phyloP scores from a whole-genome alignment of 2,329 filamentous ascomycete species.

The Xylariaceae sp. region DNA sequence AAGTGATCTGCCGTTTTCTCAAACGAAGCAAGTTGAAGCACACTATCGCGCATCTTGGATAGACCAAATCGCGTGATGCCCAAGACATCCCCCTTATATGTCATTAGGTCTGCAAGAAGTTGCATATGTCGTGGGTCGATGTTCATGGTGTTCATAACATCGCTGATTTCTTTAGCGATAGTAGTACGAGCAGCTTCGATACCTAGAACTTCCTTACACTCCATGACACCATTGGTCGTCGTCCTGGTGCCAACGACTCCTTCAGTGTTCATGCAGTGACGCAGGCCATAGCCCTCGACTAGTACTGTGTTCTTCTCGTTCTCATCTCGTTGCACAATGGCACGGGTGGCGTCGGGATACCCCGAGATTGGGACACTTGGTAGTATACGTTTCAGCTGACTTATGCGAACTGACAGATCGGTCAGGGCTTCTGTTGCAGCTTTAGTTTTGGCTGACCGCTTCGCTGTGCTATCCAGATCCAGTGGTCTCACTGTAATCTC shows the following conservation, averaged over 20 bases:
- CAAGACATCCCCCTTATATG: conserved; percentile 93
- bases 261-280: conserved; percentile 86
- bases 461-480: conserved; percentile 45
- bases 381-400: conserved; percentile 77
- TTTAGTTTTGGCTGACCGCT: conserved; percentile 45
- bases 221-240: conserved; percentile 83
- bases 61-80: conserved; percentile 96
- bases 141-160: conserved; percentile 89
- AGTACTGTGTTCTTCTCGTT: conserved; percentile 61
- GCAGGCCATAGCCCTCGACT: conserved; percentile 91
- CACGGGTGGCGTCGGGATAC: conserved; percentile 78
- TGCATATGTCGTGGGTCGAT: conserved; percentile 99
- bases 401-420: conserved; percentile 72
- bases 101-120: conserved; percentile 96
- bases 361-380: conserved; percentile 85
- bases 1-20: conserved; percentile 98
- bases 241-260: conserved; percentile 77
- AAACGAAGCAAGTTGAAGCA: conserved; percentile 90
- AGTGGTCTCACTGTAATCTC: conserved; percentile 66
- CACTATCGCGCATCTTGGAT: conserved; percentile 92
- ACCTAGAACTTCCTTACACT: conserved; percentile 79
- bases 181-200: conserved; percentile 91
- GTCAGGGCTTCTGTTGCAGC: conserved; percentile 50
- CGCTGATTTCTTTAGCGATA: conserved; percentile 82
- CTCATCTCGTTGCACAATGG: conserved; percentile 67